Base-by-base conservation (phyloP, 2,329 filamentous ascomycete species). In the Colletotrichum cuscutae region DNA sequence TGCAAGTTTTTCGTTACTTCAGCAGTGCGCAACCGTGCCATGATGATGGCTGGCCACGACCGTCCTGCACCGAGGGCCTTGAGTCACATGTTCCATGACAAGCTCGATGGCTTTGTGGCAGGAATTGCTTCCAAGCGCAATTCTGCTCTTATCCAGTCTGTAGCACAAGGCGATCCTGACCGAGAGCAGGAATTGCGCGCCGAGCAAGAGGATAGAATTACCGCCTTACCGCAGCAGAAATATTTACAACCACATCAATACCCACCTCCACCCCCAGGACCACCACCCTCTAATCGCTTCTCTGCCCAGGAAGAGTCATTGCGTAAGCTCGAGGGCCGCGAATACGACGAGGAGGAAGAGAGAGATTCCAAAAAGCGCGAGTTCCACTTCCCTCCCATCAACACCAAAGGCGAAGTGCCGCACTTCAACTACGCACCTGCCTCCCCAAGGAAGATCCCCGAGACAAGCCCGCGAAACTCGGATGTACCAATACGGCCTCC, bases 1-100 rank as follows among this genome's bases (percentile, higher is more conserved):
- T 98, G 95, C 85, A 95, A 97, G 81, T 98, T 98, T 86, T 98
- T 95, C 83, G 94, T 98, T 76, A 98, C 96, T 0, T 91, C 93
- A 1, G 89, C 95, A 8, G 92, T 93, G 76, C 86, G 92, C 65
- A 82, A 84, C 65, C 81, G 79, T 24, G 77, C 77, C 24, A 69
- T 75, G 63, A 72, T 71, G 46, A 72, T 68, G 49, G 73, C 42
- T 15, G 78, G 77, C 7, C 76, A 80, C 54, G 80, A 80, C 53
- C 85, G 83, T 80, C 86, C 84, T 79, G 90, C 82, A 71, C 86
- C 90, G 65, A 82, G 92, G 78, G 92, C 92, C 3, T 87, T 96
- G 68, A 95, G 92, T 77, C 92, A 92, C 76, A 85, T 92, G 77
- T 92, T 97, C 77, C 94, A 97, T 80, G 94, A 97, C 82, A 95